These are phyloP conservation scores for Dactylis glomerata DNA, from an alignment of 176 grass and related monocot species.

Conservation along the genomic window DNA sequence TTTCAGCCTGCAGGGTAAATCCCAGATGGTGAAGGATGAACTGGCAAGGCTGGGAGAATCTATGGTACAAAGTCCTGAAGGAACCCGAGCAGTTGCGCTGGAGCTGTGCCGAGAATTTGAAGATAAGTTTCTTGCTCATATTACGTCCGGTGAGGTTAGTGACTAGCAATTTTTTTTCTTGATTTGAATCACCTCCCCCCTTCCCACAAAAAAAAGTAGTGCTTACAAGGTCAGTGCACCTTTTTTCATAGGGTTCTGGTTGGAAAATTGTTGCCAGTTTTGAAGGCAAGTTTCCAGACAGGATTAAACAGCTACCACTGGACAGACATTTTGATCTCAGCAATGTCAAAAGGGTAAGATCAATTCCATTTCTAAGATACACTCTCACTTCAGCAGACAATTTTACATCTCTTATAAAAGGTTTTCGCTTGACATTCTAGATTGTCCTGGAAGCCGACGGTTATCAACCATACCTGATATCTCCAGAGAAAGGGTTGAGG, in stretches of 20 bases:
- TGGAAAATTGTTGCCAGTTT: constrained; percentile 97
- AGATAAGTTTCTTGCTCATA: constrained; percentile 84
- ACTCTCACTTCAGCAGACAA: not conserved
- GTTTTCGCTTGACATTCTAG: constrained; percentile 40
- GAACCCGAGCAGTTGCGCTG: constrained; percentile 83
- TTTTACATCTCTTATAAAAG: not conserved
- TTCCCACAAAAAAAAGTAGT: not conserved
- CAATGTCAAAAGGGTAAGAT: constrained; percentile 89
- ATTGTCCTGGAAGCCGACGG: constrained; percentile 96
- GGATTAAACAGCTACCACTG: constrained; percentile 86
- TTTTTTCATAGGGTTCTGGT: constrained; percentile 65
- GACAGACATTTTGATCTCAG: constrained; percentile 88
- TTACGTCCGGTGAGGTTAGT: constrained; percentile 88
- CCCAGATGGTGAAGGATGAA: constrained; percentile 86
- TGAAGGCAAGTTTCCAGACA: constrained; percentile 86
- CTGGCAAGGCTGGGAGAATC: constrained; percentile 82
- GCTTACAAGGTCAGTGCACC: not conserved
- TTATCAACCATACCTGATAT: constrained; percentile 96
- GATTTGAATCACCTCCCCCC: constrained; percentile 1
- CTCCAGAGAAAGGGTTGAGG: constrained; percentile 92
- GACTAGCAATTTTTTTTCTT: not conserved
- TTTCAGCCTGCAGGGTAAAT: constrained; percentile 85
- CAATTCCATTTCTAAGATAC: not conserved
- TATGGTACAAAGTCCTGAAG: constrained; percentile 83
- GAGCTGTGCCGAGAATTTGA: constrained; percentile 93